Evolutionary conservation across 768 basidiomycete genomes (phyloP).

Genomic region (Tulasnella sp.): DNA sequence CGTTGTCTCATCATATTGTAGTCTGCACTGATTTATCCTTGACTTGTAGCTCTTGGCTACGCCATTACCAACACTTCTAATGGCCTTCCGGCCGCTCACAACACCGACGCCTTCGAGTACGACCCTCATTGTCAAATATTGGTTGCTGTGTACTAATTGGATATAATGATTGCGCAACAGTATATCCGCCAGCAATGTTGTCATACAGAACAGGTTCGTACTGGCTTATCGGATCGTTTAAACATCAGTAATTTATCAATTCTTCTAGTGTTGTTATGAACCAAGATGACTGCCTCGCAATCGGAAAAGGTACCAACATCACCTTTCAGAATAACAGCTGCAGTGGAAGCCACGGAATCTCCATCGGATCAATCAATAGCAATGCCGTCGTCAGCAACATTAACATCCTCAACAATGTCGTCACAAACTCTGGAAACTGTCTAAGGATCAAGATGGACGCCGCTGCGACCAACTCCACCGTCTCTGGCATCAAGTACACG

Average conservation of each 20-base stretch:
- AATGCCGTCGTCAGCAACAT: conserved; percentile 38
- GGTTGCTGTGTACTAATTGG: no score
- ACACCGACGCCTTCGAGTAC: conserved; percentile 25
- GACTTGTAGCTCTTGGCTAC: conserved; percentile 39
- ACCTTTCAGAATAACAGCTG: conserved; percentile 42
- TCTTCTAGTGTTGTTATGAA: conserved; percentile 18
- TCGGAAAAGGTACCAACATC: conserved; percentile 30
- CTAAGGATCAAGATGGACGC: conserved; percentile 42
- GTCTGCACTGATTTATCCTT: not conserved
- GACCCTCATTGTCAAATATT: conserved; percentile 16
- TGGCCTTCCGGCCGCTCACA: conserved; percentile 33
- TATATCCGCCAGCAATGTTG: conserved; percentile 11
- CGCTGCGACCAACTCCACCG: conserved; percentile 19
- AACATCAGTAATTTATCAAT: conserved; percentile 1
- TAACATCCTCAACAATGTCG: conserved; percentile 40
- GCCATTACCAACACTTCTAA: conserved; percentile 41
- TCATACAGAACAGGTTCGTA: conserved; percentile 17
- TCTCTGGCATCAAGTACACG: conserved; percentile 21
- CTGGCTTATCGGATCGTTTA: not conserved
- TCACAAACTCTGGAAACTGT: conserved; percentile 36
- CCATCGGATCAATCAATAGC: conserved; percentile 48
- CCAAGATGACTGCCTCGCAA: conserved; percentile 56
- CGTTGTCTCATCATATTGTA: not conserved
- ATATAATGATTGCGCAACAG: no score
- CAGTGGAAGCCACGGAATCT: conserved; percentile 53